Evolutionary conservation across 192 early-diverging fungal genomes (phyloP), one percentile per base, ranked within the genome.

Genomic region (Powellomyces hirtus): DNA sequence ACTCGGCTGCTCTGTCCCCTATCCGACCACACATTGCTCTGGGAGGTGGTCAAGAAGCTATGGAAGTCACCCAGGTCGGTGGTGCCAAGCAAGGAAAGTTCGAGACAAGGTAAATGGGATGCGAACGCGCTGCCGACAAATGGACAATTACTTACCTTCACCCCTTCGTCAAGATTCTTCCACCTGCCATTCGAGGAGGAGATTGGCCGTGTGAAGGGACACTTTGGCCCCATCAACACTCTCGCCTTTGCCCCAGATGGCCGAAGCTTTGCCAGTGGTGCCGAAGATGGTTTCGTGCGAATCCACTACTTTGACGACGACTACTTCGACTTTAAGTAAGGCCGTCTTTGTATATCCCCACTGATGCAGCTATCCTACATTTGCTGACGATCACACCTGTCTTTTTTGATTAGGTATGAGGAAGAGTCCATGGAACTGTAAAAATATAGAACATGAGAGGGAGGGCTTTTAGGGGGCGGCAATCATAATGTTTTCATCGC

Each of bases 211-310:
- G 91, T 95, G 38, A 93, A 92, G 84, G 97, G 97, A 27, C 97
- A 99, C 72, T 99, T 99, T 77, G 97, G 97, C 70, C 97, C 97
- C 38, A 98, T 99, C 80, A 99, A 99, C 81, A 99, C 96, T 16
- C 84, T 99, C 58, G 95, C 97, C 4, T 92, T 97, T 60, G 94
- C 96, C 77, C 96, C 96, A 16, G 90, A 92, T 75, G 96, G 97
- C 52, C 92, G 84, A 72, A 87, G 90, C 72, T 98, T 94, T 83
- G 91, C 97, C 44, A 89, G 86, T 52, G 97, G 97, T 75, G 92
- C 95, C 72, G 97, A 99, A 77, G 97, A 99, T 78, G 97, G 97
- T 78, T 97, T 93, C 70, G 90, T 98, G 40, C 89, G 97, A 62
- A 83, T 99, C 55, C 97, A 99, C 79, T 88, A 92, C 75, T 92